Evolutionary conservation across 495 filamentous ascomycete genomes (phyloP).

Genomic region (Xanthoparmelia taractica): DNA sequence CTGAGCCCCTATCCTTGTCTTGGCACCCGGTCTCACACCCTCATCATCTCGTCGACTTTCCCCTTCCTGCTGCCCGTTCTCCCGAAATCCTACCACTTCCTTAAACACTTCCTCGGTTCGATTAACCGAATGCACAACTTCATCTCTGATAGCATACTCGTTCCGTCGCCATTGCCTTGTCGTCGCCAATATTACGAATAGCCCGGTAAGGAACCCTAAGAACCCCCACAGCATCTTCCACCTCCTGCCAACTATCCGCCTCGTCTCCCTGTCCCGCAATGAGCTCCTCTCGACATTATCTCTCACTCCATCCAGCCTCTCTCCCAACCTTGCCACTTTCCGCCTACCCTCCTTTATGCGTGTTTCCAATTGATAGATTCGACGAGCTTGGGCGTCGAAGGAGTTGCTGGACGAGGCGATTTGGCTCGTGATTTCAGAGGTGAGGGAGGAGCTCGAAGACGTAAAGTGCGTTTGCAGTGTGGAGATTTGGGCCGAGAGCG

Average conservation of each 20-base stretch:
- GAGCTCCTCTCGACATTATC: constrained; percentile 64
- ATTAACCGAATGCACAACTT: not conserved
- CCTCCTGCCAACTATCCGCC: constrained; percentile 55
- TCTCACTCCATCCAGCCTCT: constrained; percentile 57
- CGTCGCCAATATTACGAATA: constrained; percentile 25
- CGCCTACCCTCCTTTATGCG: constrained; percentile 57
- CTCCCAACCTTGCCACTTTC: constrained; percentile 56
- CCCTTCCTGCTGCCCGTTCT: not conserved
- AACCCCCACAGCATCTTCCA: constrained; percentile 56
- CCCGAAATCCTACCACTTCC: not conserved
- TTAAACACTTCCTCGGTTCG: not conserved
- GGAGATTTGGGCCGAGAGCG: constrained; percentile 56
- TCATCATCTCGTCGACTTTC: not conserved
- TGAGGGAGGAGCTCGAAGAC: constrained; percentile 50
- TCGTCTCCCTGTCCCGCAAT: constrained; percentile 62
- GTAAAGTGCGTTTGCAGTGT: constrained; percentile 56
- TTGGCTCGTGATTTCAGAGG: constrained; percentile 55
- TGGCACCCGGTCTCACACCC: not conserved
- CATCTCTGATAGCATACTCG: not conserved
- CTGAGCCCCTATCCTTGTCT: not conserved
- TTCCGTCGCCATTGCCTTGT: not conserved
- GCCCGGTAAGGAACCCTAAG: constrained; percentile 33
- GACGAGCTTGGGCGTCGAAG: constrained; percentile 63
- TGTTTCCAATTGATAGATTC: constrained; percentile 55
- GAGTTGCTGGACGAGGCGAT: constrained; percentile 52